Evolutionary conservation across 129 eudicot genomes (phyloP), one percentile per base, ranked within the genome.

Genomic region (Smallanthus sonchifolius): DNA sequence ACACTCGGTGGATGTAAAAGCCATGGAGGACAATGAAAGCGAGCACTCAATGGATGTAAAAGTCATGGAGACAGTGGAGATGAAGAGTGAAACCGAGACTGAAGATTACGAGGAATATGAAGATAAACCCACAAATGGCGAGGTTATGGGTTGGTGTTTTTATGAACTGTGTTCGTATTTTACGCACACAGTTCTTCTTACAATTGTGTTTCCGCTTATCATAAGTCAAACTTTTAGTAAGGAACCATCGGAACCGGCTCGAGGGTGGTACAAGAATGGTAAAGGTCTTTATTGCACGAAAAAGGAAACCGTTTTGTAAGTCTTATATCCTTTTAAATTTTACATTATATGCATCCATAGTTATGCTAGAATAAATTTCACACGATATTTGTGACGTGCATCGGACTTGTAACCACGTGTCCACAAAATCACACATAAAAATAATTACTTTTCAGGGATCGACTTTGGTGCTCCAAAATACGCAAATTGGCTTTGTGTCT

Each of bases 81-180:
- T 74, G 75, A 79, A 85, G 70, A 76, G 84, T 51, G 80, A 85
- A 67, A 80, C 94, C 52, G 97, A 80, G 40, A 44, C 67, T 5
- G 89, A 87, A 20, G 82, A 75, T 5, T 87, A 81, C 19, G 71
- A 77, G 28, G 82, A 80, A 40, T 37, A 51, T 47, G 89, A 85
- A 75, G 91, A 82, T 30, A 86, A 85, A 44, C 97, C 97, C 32
- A 57, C 63, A 19, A 86, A 75, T 66, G 85, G 82, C 39, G 97
- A 91, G 82, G 84, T 87, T 75, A 55, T 84, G 66, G 84, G 83
- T 3, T 91, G 97, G 97, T 84, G 83, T 49, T 82, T 87, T 54
- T 91, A 91, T 72, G 97, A 87, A 14, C 24, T 91, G 24, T 87
- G 88, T 68, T 91, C 97, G 5, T 91, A 91, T 81, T 91, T 87